Evolutionary conservation across 257 asterid genomes (phyloP), one percentile per base, ranked within the genome.

Genomic region (Anisodus tanguticus): DNA sequence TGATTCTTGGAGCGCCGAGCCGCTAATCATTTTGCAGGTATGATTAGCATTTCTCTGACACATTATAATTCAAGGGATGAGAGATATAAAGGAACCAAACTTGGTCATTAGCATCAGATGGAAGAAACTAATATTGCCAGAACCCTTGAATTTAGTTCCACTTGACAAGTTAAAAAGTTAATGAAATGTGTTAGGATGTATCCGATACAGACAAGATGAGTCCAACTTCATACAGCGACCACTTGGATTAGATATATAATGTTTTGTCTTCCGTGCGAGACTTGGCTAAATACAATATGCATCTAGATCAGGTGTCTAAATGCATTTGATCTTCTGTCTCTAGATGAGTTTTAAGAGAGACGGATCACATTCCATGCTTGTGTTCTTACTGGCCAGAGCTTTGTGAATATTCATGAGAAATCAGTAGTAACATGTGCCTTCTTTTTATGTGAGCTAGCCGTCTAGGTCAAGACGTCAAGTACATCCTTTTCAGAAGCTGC

Each of bases 391-490:
- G 45, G 22, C 22, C 45, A 19, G 81, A 47, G 3, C 81, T 49
- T 74, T 74, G 62, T 72, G n/a, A 19, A 72, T 74, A 15, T 5
- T 74, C 62, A 74, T 19, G 80, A 74, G 80, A 74, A 49, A 10
- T 49, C 11, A 74, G 12, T 7, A 4, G 7, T 74, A 72, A 43
- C n/a, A 19, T n/a, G n/a, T 3, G 2, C 39, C 78, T 16, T 16
- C 58, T 12, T 49, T 72, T 49, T 76, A 51, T 49, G 45, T 76
- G 62, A 76, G 31, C 63, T 51, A 26, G 62, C 22, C n/a, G 2
- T 6, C n/a, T 74, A 49, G 60, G 60, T 6, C 49, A 31, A 31
- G 35, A 31, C 35, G 35, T 31, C 35, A 74, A 49, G 58, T 47
- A 39, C 43, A 74, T 72, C 19, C 39, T 49, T 60, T 22, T 39